Conservation (phyloP, 2,329 filamentous ascomycete species). For the Alternaria sp. region DNA sequence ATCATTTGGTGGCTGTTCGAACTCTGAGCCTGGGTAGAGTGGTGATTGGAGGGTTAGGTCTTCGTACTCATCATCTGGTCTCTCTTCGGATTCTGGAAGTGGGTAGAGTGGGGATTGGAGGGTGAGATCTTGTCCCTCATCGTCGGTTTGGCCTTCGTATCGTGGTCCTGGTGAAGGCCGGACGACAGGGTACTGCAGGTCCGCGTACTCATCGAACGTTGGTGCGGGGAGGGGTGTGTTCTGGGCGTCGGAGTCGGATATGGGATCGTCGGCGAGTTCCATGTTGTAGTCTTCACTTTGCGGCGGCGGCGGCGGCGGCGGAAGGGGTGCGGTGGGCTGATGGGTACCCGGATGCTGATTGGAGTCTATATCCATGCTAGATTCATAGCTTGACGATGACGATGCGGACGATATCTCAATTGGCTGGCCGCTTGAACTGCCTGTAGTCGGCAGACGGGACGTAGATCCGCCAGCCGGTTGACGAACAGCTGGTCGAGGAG, state of each 20-base stretch:
- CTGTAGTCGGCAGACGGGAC: background rate
- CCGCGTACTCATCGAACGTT: background rate
- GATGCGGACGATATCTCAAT: background rate
- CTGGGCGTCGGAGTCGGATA: background rate
- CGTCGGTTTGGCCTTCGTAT: background rate
- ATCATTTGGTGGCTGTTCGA: background rate
- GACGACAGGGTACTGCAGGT: background rate
- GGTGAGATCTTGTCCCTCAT: background rate
- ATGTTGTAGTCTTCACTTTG: background rate
- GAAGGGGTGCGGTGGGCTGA: background rate
- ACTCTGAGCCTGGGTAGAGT: background rate
- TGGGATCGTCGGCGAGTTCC: background rate
- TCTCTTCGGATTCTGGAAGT: background rate
- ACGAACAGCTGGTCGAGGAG: background rate
- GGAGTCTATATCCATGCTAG: background rate
- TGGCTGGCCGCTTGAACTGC: background rate
- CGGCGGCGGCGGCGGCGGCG: background rate
- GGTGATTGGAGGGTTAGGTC: background rate
- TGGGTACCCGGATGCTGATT: background rate
- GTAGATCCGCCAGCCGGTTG: background rate
- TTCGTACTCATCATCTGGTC: background rate
- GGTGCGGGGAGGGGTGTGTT: background rate
- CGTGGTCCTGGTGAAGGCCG: background rate
- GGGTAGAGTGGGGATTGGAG: background rate
- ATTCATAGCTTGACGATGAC: background rate